Evolutionary conservation across 129 eudicot species (phyloP).

Genomic region (Helianthus annuus): DNA sequence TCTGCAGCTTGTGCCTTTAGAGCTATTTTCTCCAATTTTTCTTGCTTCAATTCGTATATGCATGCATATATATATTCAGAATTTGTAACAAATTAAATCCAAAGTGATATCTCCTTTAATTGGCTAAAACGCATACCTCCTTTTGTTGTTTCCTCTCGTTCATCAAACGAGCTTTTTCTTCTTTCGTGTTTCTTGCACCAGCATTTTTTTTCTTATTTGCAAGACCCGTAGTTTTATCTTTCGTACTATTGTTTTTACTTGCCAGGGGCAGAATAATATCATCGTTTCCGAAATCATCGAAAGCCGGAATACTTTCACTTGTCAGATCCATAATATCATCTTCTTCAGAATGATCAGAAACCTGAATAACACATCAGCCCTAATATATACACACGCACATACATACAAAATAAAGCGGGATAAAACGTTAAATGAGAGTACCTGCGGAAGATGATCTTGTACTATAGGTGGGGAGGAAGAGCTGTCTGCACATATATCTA

Average conservation of each 20-base stretch:
- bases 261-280: constrained; percentile 27
- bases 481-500: constrained; percentile 28
- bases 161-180: constrained; percentile 61
- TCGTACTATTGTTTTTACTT: constrained; percentile 19
- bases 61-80: constrained; percentile 18
- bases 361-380: constrained; percentile 36
- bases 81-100: background rate
- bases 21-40: constrained; percentile 72
- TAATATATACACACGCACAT: background rate
- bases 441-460: constrained; percentile 49
- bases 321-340: constrained; percentile 25
- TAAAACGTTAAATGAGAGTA: constrained; percentile 24
- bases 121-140: constrained; percentile 49
- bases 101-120: constrained; percentile 7
- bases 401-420: constrained; percentile 7
- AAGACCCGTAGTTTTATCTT: constrained; percentile 30
- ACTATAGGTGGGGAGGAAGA: constrained; percentile 25
- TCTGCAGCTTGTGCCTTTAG: constrained; percentile 83
- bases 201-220: constrained; percentile 24
- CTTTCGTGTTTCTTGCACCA: constrained; percentile 50
- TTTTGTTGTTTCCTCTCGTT: constrained; percentile 67
- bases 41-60: constrained; percentile 50
- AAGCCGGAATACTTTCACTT: constrained; percentile 32
- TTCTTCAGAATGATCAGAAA: constrained; percentile 31
- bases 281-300: constrained; percentile 35